Conservation (phyloP, 768 basidiomycete species). For the Boletus sensibilis region DNA sequence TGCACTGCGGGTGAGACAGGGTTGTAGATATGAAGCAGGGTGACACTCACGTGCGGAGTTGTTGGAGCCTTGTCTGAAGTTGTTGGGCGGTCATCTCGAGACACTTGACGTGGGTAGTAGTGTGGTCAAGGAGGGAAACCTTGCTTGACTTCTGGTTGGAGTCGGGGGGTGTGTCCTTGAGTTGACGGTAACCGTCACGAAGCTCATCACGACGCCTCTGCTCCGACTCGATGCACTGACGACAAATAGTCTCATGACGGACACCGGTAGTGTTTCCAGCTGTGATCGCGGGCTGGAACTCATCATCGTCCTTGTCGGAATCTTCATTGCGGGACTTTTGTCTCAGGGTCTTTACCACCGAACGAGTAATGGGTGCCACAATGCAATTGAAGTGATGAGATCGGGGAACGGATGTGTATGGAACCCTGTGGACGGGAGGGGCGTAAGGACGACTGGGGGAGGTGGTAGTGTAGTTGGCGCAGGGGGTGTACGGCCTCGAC, state of each 20-base stretch:
- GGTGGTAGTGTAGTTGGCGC: constrained; percentile 51
- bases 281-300: constrained; percentile 57
- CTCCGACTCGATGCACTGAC: constrained; percentile 92
- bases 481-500: constrained; percentile 55
- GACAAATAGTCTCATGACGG: constrained; percentile 88
- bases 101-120: constrained; percentile 83
- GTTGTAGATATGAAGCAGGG: too few species aligned
- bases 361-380: constrained; percentile 46
- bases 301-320: constrained; percentile 72
- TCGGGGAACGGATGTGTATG: constrained; percentile 65
- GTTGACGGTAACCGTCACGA: constrained; percentile 84
- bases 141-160: constrained; percentile 94
- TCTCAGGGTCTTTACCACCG: constrained; percentile 51
- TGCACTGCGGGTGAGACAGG: too few species aligned
- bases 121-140: constrained; percentile 84
- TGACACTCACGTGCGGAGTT: too few species aligned
- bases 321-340: constrained; percentile 57
- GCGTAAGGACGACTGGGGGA: constrained; percentile 64
- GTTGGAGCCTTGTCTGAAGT: too few species aligned
- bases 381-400: constrained; percentile 83
- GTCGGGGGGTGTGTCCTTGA: constrained; percentile 86
- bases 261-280: constrained; percentile 53
- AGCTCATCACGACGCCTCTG: constrained; percentile 91
- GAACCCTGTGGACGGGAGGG: constrained; percentile 52
- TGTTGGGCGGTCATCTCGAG: constrained; percentile 33